Conservation (phyloP, 1,284 basidiomycete genomes). For the Amylostereum chailletii region DNA sequence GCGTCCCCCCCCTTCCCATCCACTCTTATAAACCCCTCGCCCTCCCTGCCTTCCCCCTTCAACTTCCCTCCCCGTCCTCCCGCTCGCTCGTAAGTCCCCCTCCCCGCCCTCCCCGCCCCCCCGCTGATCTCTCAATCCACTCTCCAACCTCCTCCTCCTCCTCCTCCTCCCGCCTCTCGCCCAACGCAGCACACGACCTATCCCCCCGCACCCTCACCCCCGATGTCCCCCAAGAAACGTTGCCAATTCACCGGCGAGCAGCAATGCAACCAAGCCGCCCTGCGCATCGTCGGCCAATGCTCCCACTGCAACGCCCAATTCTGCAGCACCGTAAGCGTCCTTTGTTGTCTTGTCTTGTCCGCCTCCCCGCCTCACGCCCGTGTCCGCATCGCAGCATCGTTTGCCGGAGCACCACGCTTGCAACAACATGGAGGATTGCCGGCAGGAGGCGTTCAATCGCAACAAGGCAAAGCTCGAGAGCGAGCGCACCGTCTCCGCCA, state of each 20-base stretch:
- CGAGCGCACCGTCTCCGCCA: conserved; percentile 76
- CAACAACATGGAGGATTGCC: conserved; percentile 70
- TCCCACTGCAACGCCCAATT: conserved; percentile 70
- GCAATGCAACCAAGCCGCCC: conserved; percentile 67
- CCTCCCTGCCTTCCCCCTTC: conserved; percentile 11
- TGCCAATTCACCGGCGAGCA: conserved; percentile 65
- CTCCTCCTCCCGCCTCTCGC: conserved; percentile 4
- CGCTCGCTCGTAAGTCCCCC: conserved; percentile 9
- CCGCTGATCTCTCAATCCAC: conserved; percentile 7
- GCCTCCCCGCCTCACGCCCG: conserved; percentile 5
- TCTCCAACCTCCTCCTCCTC: conserved; percentile 5
- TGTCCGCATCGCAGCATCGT: conserved; percentile 51
- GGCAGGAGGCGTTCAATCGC: conserved; percentile 76
- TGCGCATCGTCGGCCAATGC: conserved; percentile 77
- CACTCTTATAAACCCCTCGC: conserved; percentile 19
- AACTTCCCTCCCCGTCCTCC: conserved; percentile 12
- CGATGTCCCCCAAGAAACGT: conserved; percentile 76
- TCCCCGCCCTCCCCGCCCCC: conserved; percentile 9
- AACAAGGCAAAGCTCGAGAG: conserved; percentile 82
- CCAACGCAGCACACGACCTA: conserved; percentile 13
- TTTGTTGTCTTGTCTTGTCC: conserved; percentile 1
- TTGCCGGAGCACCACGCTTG: conserved; percentile 78
- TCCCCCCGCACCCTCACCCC: conserved; percentile 16
- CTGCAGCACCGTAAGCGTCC: conserved; percentile 60
- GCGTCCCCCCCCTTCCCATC: conserved; percentile 21